Evolutionary conservation across 208 protist species (phyloP), one percentile per base, ranked within the genome.

Genomic region (Balamuthia mandrillaris): DNA sequence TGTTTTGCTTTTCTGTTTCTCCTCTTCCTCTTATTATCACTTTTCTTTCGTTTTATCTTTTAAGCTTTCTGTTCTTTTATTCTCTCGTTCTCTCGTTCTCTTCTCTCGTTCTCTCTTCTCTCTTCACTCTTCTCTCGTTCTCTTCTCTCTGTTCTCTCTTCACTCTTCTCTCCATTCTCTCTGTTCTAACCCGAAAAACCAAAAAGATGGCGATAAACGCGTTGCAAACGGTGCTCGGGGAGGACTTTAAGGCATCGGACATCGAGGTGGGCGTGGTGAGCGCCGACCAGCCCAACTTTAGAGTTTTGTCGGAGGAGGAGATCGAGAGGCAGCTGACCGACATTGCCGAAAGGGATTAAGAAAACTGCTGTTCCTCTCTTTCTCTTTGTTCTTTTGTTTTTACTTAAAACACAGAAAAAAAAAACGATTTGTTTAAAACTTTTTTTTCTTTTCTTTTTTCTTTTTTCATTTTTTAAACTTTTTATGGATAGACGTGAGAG

Each of bases 161-260:
- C 49, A 56, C 18, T 56, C 49, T 27, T 56, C 49, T n/a, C 49
- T 56, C 49, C 18, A 18, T 56, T n/a, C 49, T 18, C n/a, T 56
- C 49, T n/a, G n/a, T 56, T 56, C 21, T 27, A 56, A n/a, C 49
- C n/a, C 21, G 18, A 84, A 56, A 77, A 49, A 35, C 65, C 44
- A n/a, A 78, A 51, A 39, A 93, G 86, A 79, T 91, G 42, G 92
- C 89, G 24, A 91, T 95, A 27, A 83, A 86, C 27, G 82, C 90
- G 44, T 65, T 95, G 65, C 92, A 96, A 81, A 90, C 42, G 39
- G 90, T 96, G 5, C 49, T 94, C 21, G 87, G 90, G 37, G 42
- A 86, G 14, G 93, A 96, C 63, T 77, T 96, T 21, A 96, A 96
- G 78, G 61, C 89, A 0, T 70, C 51, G 6, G 93, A 95, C 35